Evolutionary conservation across 495 filamentous ascomycete species (phyloP).

Genomic region (Aspergillus panamensis): DNA sequence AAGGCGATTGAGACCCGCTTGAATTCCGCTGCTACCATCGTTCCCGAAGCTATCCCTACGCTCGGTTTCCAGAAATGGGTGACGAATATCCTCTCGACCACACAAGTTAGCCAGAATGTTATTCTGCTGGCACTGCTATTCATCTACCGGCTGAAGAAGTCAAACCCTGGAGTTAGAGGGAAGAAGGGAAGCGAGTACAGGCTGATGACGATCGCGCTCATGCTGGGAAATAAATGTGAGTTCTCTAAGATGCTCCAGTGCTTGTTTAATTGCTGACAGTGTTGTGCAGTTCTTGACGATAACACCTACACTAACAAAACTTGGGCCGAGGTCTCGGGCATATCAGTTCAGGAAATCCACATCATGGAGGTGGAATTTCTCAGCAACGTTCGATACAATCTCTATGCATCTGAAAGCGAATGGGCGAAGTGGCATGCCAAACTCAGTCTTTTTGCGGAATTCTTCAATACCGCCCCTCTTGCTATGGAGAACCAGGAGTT

Average conservation of each 20-base stretch:
- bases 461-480: conserved; percentile 64
- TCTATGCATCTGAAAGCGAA: conserved; percentile 75
- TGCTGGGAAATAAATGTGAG: conserved; percentile 98
- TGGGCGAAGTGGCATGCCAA: conserved; percentile 86
- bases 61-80: conserved; percentile 92
- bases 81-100: conserved; percentile 81
- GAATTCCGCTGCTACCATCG: conserved; percentile 50
- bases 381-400: conserved; percentile 94
- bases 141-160: conserved; percentile 87
- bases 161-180: conserved; percentile 81
- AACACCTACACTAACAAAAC: conserved; percentile 99
- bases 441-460: conserved; percentile 72
- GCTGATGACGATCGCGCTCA: conserved; percentile 92
- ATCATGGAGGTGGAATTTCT: conserved; percentile 99
- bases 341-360: conserved; percentile 92
- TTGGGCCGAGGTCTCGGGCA: conserved; percentile 97
- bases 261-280: not conserved
- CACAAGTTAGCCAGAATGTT: conserved; percentile 96
- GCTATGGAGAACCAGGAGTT: conserved; percentile 29
- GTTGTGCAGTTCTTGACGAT: conserved; percentile 80
- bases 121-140: conserved; percentile 88
- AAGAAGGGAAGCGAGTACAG: conserved; percentile 92
- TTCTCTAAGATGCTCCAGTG: conserved; percentile 1
- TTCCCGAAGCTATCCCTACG: conserved; percentile 69
- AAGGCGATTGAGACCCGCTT: conserved; percentile 65